These are phyloP conservation scores for Closterium sp. DNA, from an alignment of 139 green algal species.

Conservation along the genomic window DNA sequence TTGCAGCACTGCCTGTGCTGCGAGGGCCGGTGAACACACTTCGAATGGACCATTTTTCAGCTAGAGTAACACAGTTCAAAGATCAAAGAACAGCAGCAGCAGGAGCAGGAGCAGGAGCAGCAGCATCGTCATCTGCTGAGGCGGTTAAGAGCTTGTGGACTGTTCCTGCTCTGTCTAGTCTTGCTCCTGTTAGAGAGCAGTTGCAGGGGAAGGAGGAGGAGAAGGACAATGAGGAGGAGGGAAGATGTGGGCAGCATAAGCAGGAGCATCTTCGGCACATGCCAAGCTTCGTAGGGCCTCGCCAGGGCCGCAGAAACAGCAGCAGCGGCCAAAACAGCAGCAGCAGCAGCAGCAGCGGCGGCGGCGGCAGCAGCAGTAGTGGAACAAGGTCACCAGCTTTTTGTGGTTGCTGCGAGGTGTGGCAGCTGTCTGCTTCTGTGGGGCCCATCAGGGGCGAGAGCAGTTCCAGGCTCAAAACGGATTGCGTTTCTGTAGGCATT, in stretches of 20 bases:
- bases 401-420: not conserved
- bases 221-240: no score
- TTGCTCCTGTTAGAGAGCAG: no score
- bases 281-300: not conserved
- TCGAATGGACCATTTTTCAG: not conserved
- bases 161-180: not conserved
- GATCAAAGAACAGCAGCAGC: not conserved
- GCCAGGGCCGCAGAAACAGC: no score
- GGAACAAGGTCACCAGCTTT: not conserved
- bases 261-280: not conserved
- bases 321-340: not conserved
- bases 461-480: not conserved
- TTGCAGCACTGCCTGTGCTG: not conserved
- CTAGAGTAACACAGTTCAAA: not conserved
- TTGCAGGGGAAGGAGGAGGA: no score
- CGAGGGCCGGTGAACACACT: not conserved
- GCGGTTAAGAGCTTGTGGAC: not conserved
- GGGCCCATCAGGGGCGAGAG: not conserved
- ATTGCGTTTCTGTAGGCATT: no score
- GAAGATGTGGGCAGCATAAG: not conserved
- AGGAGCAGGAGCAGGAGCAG: no score
- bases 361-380: not conserved
- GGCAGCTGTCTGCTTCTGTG: not conserved
- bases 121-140: no score
- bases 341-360: not conserved